Evolutionary conservation across 2,329 filamentous ascomycete species (phyloP).

Genomic region (Raffaelea arxii): DNA sequence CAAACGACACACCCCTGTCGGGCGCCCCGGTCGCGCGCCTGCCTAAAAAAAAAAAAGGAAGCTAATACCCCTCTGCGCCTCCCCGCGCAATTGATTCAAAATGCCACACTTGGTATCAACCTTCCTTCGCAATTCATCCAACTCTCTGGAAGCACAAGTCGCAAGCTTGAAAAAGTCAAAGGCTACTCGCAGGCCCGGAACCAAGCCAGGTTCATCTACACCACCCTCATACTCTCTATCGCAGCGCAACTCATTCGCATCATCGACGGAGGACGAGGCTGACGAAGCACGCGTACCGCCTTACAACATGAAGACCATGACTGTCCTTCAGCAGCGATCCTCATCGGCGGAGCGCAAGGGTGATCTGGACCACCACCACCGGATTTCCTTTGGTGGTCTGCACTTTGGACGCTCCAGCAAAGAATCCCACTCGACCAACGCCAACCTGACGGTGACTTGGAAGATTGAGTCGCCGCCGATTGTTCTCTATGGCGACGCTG

Average conservation of each 20-base stretch:
- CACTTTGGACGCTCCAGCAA: slow-evolving; percentile 32
- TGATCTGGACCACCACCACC: slow-evolving; percentile 27
- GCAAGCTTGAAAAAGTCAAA: slow-evolving; percentile 36
- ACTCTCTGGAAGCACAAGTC: slow-evolving; percentile 34
- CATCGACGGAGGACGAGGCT: slow-evolving; percentile 25
- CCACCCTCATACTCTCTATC: slow-evolving; percentile 21
- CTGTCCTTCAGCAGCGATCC: slow-evolving; percentile 9
- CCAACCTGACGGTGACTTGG: slow-evolving; percentile 38
- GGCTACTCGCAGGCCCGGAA: slow-evolving; percentile 21
- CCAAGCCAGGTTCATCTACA: slow-evolving; percentile 11
- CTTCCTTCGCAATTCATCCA: slow-evolving; percentile 46
- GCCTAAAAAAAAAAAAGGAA: background rate
- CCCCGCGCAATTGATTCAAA: slow-evolving; percentile 4
- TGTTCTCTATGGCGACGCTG: slow-evolving; percentile 68
- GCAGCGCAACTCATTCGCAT: slow-evolving; percentile 25
- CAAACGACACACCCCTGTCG: background rate
- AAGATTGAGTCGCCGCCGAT: slow-evolving; percentile 79
- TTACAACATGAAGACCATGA: slow-evolving; percentile 10
- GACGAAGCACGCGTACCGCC: slow-evolving; percentile 11
- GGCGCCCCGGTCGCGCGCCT: background rate
- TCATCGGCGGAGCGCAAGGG: slow-evolving; percentile 12
- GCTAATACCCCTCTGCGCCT: background rate
- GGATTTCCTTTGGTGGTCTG: slow-evolving; percentile 29
- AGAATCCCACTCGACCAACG: slow-evolving; percentile 27
- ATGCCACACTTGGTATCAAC: slow-evolving; percentile 51